These are phyloP conservation scores for Umbelopsis sp. DNA, from an alignment of 192 early-diverging fungal species.

Conservation along the genomic window DNA sequence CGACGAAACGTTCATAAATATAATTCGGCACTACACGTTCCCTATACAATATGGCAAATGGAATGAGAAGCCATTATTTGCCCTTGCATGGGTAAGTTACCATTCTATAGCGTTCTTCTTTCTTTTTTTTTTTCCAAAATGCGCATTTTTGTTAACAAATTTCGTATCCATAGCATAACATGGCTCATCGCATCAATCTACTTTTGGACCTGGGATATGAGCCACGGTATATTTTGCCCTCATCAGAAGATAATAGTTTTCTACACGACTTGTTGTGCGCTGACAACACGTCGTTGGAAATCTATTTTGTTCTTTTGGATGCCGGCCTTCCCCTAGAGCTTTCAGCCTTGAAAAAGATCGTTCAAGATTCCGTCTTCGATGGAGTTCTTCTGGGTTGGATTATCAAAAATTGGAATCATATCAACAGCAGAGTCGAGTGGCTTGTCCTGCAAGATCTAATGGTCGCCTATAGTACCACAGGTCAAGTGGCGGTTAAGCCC, in stretches of 20 bases:
- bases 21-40: slow-evolving; percentile 12
- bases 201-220: slow-evolving; percentile 13
- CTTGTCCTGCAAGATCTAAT: not conserved
- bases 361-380: not conserved
- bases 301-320: slow-evolving; percentile 11
- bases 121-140: no score
- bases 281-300: slow-evolving; percentile 1
- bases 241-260: not conserved
- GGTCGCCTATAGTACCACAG: not conserved
- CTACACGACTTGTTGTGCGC: slow-evolving; percentile 4
- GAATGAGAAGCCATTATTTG: slow-evolving; percentile 19
- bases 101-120: not conserved
- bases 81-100: not conserved
- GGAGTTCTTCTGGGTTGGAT: slow-evolving; percentile 8
- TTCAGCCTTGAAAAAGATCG: slow-evolving; percentile 8
- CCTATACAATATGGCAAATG: slow-evolving; percentile 16
- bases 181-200: not conserved
- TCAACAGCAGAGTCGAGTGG: slow-evolving; percentile 8
- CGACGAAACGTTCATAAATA: slow-evolving; percentile 4
- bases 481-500: not conserved
- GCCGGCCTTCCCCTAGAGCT: not conserved
- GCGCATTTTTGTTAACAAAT: not conserved
- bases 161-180: not conserved
- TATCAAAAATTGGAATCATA: slow-evolving; percentile 16
- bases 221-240: not conserved